Base-by-base conservation (phyloP, 352 stramenopile genomes). In the Phytophthora brassicae region DNA sequence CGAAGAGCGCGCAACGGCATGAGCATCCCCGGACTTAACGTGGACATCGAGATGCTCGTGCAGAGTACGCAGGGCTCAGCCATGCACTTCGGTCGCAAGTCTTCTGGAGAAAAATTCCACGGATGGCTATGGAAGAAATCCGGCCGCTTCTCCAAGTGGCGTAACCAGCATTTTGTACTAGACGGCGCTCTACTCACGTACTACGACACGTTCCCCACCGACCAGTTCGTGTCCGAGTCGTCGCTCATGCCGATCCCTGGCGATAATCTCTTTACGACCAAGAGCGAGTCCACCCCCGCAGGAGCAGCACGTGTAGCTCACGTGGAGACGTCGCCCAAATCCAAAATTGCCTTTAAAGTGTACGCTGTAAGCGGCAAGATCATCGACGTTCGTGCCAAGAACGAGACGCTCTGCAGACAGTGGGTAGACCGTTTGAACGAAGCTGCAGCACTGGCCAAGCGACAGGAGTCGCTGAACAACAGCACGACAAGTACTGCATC, bases 41-140 rank as follows among this genome's bases (percentile, higher is more conserved):
- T 92, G 44, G 81, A 92, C 68, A 87, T 90, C 23, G 83, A 92
- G 70, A 76, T 92, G 66, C 78, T 92, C n/a, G 83, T 92, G 29
- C 83, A 92, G 65, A 87, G 75, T 28, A 92, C 83, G 31, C 83
- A 92, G 68, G 81, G 78, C 16, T 85, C 77, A 9, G 79, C 83
- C 38, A 90, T 89, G 72, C 70, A 82, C 42, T 88, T 82, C 56
- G 79, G 78, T 9, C 80, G 81, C 46, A 85, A 88, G 59, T 76
- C 67, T 38, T 59, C 66, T 41, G 70, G 62, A 50, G 83, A 94
- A 53, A 89, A 90, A 53, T 91, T 91, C 46, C 82, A 92, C 56
- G 85, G 85, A 6, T 92, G 82, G 85, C 76, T 94, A 6, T 94
- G 82, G 82, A 92, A 86, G 64, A 90, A 91, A 54, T 88, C 73